These are phyloP conservation scores for Calocera viscosa DNA, from an alignment of 768 basidiomycete species.

Conservation along the genomic window DNA sequence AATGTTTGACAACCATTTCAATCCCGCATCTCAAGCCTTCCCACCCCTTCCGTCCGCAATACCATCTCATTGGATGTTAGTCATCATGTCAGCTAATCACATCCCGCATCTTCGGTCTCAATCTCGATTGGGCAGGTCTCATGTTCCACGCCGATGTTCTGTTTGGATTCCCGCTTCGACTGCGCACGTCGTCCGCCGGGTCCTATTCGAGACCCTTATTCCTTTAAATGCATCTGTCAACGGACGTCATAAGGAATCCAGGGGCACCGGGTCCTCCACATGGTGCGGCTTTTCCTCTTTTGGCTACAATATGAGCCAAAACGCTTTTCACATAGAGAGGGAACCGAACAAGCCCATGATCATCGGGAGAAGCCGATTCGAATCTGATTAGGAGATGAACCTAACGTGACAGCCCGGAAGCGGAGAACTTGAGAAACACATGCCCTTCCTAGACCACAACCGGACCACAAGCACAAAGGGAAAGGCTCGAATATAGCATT, in stretches of 20 bases:
- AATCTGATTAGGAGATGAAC: not conserved
- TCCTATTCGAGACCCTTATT: not conserved
- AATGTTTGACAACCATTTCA: constrained; percentile 4
- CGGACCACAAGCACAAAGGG: not conserved
- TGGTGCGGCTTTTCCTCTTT: constrained; percentile 5
- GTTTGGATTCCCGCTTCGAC: not conserved
- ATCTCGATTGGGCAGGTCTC: not conserved
- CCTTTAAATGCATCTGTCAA: not conserved
- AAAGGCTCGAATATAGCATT: not conserved
- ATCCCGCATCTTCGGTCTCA: not conserved
- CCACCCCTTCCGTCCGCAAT: not conserved
- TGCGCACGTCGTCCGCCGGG: not conserved
- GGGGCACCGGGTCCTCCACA: not conserved
- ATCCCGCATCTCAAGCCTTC: not conserved
- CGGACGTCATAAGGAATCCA: constrained; percentile 2
- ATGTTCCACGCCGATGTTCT: not conserved
- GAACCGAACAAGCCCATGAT: not conserved
- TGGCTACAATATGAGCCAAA: constrained; percentile 7
- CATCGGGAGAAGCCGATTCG: not conserved
- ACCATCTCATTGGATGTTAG: not conserved
- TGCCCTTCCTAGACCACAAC: not conserved
- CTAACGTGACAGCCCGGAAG: not conserved
- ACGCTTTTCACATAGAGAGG: not conserved
- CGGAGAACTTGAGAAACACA: not conserved
- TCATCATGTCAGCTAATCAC: constrained; percentile 4